Percentiles rank a stretch among this genome's conserved stretches.
phyloP scores from a whole-genome alignment of 2,329 filamentous ascomycete genomes.

The Aspergillus hortae region DNA sequence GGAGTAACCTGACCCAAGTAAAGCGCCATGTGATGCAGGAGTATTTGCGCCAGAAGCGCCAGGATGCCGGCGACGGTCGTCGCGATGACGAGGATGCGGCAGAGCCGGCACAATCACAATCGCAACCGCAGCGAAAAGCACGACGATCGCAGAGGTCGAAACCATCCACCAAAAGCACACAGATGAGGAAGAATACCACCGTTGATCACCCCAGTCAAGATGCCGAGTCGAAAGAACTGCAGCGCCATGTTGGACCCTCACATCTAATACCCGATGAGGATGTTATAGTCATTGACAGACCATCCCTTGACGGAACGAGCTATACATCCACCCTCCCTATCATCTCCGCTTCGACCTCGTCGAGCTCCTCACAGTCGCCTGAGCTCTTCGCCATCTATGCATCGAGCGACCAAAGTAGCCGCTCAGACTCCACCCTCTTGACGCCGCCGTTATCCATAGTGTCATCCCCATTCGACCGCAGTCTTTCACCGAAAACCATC shows the following conservation, averaged over 20 bases:
- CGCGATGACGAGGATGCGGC: constrained; percentile 7
- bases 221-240: no score
- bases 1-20: constrained; percentile 37
- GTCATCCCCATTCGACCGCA: constrained; percentile 14
- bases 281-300: no score
- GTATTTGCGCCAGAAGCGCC: constrained; percentile 37
- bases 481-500: constrained; percentile 27
- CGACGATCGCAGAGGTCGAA: constrained; percentile 6
- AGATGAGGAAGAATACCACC: not conserved
- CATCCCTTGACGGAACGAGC: no score
- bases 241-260: no score
- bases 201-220: not conserved
- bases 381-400: constrained; percentile 1
- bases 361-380: not conserved
- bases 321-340: no score
- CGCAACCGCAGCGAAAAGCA: constrained; percentile 9
- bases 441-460: constrained; percentile 13
- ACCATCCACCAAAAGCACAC: not conserved
- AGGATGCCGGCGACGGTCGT: constrained; percentile 14
- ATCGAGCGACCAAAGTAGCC: constrained; percentile 8
- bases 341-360: not conserved
- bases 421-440: constrained; percentile 9
- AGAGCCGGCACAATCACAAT: not conserved
- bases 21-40: constrained; percentile 45
- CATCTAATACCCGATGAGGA: no score